Evolutionary conservation across 371 early-diverging fungal genomes (phyloP), one percentile per base, ranked within the genome.

Genomic region (Mortierella sp.): DNA sequence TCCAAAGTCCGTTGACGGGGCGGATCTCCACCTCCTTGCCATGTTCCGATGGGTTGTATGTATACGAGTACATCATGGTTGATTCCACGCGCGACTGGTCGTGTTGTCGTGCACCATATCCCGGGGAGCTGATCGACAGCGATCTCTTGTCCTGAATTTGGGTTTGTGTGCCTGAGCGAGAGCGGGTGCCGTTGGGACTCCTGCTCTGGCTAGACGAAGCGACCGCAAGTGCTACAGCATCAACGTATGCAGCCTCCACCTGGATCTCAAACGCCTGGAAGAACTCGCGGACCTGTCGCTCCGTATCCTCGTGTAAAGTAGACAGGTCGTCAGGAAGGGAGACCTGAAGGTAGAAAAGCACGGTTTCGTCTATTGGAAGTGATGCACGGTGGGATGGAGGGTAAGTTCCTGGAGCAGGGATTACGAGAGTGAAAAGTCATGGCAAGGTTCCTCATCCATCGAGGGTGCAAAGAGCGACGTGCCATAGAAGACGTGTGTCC

Each of bases 191-290:
- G 24, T 53, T 58, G 19, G 63, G 63, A 31, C 68, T 63, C 51
- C 62, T 68, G 31, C 54, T 50, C 66, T 57, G 51, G 14, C 51
- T 56, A 22, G 54, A 49, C 28, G 14, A 37, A n/a, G 67, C 34
- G 7, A 49, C 46, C 0, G 61, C 49, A 14, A 76, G 62, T 7
- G 73, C 57, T 9, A 62, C 50, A 29, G 77, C 52, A 51, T 86
- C 88, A 2, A 79, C 72, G 64, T 85, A 82, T 7, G 86, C 81
- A 0, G 88, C 86, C 57, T 88, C 88, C 12, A 88, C 67, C 28
- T 85, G 85, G n/a, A 88, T 82, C 67, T 88, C 88, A 5, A 88
- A 80, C 17, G 83, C 80, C 31, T 82, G 76, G 45, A 80, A 88
- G 53, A 88, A 85, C 1, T 79, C 63, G 19, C 60, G 50, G 55